Conservation (phyloP, 2,329 filamentous ascomycete species). For the Plectosphaerella plurivora region DNA sequence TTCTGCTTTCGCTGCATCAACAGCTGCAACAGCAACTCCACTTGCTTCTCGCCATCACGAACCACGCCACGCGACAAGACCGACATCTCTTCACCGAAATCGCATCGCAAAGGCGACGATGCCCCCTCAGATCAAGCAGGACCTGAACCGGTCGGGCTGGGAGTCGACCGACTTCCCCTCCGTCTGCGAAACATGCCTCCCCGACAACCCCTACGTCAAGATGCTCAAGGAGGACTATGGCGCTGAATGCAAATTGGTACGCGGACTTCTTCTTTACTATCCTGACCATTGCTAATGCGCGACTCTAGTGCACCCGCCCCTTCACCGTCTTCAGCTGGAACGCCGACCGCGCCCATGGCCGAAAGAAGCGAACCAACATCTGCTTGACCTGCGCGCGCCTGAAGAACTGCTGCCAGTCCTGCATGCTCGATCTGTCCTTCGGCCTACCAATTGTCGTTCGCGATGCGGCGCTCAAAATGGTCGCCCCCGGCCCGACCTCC, state of each 20-base stretch:
- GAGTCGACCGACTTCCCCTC: conserved; percentile 89
- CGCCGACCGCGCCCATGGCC: conserved; percentile 77
- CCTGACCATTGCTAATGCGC: too few species aligned
- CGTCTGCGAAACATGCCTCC: conserved; percentile 87
- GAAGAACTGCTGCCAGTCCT: conserved; percentile 98
- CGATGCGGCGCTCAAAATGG: conserved; percentile 96
- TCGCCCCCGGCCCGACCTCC: conserved; percentile 86
- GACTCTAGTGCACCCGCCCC: conserved; percentile 70
- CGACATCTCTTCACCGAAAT: background rate
- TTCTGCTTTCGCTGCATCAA: too few species aligned
- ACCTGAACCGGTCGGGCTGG: conserved; percentile 93
- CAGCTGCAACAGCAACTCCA: too few species aligned
- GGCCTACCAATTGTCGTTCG: conserved; percentile 91
- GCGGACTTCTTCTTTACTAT: too few species aligned
- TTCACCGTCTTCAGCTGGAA: conserved; percentile 97
- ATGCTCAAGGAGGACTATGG: conserved; percentile 98
- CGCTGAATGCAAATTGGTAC: conserved; percentile 73
- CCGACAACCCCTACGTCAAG: conserved; percentile 95
- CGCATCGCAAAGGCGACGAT: conserved; percentile 37
- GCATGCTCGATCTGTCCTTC: conserved; percentile 96
- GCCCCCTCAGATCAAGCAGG: conserved; percentile 92
- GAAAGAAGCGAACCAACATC: conserved; percentile 90
- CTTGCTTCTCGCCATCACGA: background rate
- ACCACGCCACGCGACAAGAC: background rate
- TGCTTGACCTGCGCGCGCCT: conserved; percentile 94